phyloP scores from a whole-genome alignment of 371 early-diverging fungal genomes.

The Rhizomucor pusillus region DNA sequence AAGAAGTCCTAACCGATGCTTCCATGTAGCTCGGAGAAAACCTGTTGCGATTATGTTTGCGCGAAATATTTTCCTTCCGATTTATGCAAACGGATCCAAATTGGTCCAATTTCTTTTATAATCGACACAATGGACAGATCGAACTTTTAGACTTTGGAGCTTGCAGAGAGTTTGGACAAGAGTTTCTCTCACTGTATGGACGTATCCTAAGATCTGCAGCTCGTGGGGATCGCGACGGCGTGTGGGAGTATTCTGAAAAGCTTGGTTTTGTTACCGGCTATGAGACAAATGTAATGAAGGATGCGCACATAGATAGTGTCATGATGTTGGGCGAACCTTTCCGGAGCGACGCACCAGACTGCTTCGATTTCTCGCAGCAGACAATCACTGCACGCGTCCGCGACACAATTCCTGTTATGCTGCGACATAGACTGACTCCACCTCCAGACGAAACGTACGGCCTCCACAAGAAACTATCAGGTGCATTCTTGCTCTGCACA shows the following conservation, averaged over 20 bases:
- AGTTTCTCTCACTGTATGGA: constrained; percentile 78
- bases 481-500: constrained; percentile 90
- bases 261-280: constrained; percentile 93
- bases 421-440: constrained; percentile 89
- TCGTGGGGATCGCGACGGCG: constrained; percentile 70
- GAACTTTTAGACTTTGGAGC: constrained; percentile 95
- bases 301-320: constrained; percentile 90
- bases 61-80: constrained; percentile 87
- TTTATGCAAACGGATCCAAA: constrained; percentile 99
- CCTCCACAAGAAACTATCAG: constrained; percentile 92
- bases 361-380: constrained; percentile 80
- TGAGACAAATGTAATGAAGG: constrained; percentile 84
- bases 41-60: constrained; percentile 79
- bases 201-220: constrained; percentile 76
- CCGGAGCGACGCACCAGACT: constrained; percentile 42
- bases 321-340: constrained; percentile 90
- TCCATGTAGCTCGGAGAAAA: constrained; percentile 41
- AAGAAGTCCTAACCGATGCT: too few relatives aligned
- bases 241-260: constrained; percentile 71
- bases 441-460: constrained; percentile 97
- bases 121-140: constrained; percentile 61
- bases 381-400: constrained; percentile 82
- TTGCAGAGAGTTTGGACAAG: constrained; percentile 74
- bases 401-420: constrained; percentile 91
- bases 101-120: constrained; percentile 96